These are phyloP conservation scores for Xeromyces bisporus DNA, from an alignment of 495 filamentous ascomycete genomes.

Conservation along the genomic window DNA sequence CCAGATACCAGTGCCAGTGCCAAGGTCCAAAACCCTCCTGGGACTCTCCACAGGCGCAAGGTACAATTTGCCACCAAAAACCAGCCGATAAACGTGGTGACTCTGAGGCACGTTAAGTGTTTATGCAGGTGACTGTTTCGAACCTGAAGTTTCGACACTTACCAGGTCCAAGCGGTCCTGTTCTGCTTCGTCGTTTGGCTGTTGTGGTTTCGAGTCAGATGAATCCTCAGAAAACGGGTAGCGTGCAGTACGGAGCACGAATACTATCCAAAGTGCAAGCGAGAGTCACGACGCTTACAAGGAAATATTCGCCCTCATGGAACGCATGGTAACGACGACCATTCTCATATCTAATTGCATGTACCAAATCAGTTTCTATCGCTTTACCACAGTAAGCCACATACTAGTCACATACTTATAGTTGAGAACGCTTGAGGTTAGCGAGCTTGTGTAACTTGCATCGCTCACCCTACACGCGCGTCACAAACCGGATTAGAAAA, in stretches of 20 bases:
- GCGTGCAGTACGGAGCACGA: neutral
- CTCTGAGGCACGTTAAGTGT: too few relatives aligned
- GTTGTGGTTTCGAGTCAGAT: neutral
- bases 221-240: neutral
- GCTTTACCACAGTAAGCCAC: neutral
- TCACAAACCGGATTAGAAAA: too few relatives aligned
- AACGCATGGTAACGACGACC: constrained; percentile 43
- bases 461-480: neutral
- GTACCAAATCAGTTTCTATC: neutral
- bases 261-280: too few relatives aligned
- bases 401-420: neutral
- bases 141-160: neutral
- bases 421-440: neutral
- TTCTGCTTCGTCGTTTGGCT: constrained; percentile 22
- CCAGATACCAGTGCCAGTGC: constrained; percentile 43
- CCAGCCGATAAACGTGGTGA: constrained; percentile 28
- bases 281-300: too few relatives aligned
- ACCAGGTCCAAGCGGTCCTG: constrained; percentile 46
- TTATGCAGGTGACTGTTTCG: constrained; percentile 15
- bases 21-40: constrained; percentile 35
- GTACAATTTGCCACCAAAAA: constrained; percentile 27
- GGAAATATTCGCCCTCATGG: constrained; percentile 37
- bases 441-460: neutral
- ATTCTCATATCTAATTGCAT: constrained; percentile 20
- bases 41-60: constrained; percentile 33